Percentiles rank a stretch among this genome's conserved stretches.
Conservation (phyloP, 495 filamentous ascomycete species). For the Penicillium salamii region DNA sequence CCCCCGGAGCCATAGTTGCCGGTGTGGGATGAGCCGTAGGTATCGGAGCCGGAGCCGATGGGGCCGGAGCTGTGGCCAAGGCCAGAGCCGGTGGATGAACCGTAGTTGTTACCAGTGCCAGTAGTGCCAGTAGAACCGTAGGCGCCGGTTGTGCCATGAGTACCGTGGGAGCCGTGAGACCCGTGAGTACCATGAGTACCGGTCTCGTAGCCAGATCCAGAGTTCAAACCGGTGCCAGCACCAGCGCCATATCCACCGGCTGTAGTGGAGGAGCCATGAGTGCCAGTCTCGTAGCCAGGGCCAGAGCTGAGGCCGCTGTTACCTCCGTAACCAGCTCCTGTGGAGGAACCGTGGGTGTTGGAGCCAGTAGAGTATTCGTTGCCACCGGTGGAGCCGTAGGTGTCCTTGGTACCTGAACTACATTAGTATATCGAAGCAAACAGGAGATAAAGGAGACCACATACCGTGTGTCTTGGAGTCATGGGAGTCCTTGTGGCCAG, state of each 20-base stretch:
- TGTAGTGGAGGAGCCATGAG: not conserved
- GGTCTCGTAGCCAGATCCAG: too few relatives aligned
- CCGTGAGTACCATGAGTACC: too few relatives aligned
- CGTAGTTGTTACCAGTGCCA: slow-evolving; percentile 19
- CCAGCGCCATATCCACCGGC: slow-evolving; percentile 17
- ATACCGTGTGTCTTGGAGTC: slow-evolving; percentile 28
- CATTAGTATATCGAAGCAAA: slow-evolving; percentile 23
- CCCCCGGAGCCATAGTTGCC: slow-evolving; percentile 13
- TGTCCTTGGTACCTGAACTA: slow-evolving; percentile 38
- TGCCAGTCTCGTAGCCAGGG: not conserved
- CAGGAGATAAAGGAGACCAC: not conserved
- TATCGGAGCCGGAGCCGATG: not conserved
- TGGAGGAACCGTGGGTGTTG: not conserved
- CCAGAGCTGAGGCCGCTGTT: not conserved
- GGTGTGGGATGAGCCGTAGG: slow-evolving; percentile 9
- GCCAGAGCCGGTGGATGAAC: slow-evolving; percentile 13
- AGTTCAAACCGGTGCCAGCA: slow-evolving; percentile 12
- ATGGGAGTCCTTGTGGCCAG: slow-evolving; percentile 40
- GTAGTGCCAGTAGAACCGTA: slow-evolving; percentile 5
- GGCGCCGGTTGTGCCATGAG: too few relatives aligned
- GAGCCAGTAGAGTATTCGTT: slow-evolving; percentile 5
- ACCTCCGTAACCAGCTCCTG: slow-evolving; percentile 16
- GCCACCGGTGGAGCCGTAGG: slow-evolving; percentile 5
- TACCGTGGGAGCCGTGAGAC: too few relatives aligned
- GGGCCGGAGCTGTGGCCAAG: slow-evolving; percentile 16